These are phyloP conservation scores for Petunia hybrid DNA, from an alignment of 305 asterid genomes.

Conservation along the genomic window DNA sequence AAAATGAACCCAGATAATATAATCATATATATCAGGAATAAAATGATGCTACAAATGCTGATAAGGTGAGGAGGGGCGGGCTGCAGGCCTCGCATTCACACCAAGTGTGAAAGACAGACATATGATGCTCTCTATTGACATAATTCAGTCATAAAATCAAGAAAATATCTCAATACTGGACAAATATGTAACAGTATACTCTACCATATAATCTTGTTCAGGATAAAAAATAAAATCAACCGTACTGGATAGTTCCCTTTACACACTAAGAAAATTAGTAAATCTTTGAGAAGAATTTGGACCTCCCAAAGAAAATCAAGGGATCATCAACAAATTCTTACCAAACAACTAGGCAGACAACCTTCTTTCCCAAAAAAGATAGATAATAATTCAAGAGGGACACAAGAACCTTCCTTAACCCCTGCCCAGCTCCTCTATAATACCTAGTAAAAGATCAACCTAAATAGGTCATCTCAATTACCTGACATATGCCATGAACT, in stretches of 20 bases:
- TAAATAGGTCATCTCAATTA: conserved; percentile 46
- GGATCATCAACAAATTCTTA: conserved; percentile 57
- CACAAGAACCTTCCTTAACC: conserved; percentile 24
- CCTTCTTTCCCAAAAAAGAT: conserved; percentile 40
- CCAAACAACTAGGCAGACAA: conserved; percentile 43
- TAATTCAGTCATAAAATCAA: not conserved
- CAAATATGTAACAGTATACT: conserved; percentile 8
- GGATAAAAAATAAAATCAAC: not conserved
- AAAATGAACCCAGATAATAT: conserved; percentile 11
- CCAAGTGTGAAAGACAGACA: conserved; percentile 1
- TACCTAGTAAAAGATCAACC: conserved; percentile 34
- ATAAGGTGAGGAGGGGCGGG: conserved; percentile 14
- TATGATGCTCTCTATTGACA: conserved; percentile 11
- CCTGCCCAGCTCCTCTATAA: conserved; percentile 45
- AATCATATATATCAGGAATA: not conserved
- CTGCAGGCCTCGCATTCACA: not conserved
- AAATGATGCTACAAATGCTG: not conserved
- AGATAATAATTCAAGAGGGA: conserved; percentile 42
- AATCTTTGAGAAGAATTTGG: conserved; percentile 48
- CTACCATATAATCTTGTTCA: not conserved
- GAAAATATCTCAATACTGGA: not conserved
- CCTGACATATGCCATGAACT: conserved; percentile 31
- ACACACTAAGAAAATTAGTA: conserved; percentile 24
- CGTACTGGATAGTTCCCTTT: conserved; percentile 7
- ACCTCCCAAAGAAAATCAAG: conserved; percentile 55